Evolutionary conservation across 176 grass and related monocot species (phyloP).

Genomic region (Eragrostis nindensis): DNA sequence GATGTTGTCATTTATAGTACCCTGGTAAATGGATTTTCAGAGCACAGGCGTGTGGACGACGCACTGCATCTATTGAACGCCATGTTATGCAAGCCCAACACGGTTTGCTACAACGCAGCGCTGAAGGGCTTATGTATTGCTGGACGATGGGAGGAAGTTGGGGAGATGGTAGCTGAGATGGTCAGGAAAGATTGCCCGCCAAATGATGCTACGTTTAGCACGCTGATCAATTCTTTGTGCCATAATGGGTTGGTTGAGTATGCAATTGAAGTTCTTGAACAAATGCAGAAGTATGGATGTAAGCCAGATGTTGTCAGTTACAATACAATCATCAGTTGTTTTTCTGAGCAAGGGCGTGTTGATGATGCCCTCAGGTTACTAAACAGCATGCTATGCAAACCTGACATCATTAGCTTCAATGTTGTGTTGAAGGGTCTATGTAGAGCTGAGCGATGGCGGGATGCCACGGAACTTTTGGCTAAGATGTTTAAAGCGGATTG

Average conservation of each 20-base stretch:
- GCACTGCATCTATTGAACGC: conserved; percentile 38
- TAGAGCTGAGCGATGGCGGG: conserved; percentile 47
- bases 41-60: conserved; percentile 33
- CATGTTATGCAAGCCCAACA: conserved; percentile 54
- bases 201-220: conserved; percentile 56
- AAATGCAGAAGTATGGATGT: conserved; percentile 49
- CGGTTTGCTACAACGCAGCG: conserved; percentile 49
- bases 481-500: conserved; percentile 43
- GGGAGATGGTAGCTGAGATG: conserved; percentile 47
- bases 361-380: conserved; percentile 52
- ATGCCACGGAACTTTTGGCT: conserved; percentile 39
- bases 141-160: conserved; percentile 43
- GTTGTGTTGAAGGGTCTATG: conserved; percentile 52
- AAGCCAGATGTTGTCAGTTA: conserved; percentile 45
- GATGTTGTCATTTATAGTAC: conserved; percentile 57
- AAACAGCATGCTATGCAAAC: conserved; percentile 44
- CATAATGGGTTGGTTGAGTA: conserved; percentile 34
- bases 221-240: conserved; percentile 47
- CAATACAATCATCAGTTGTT: conserved; percentile 38
- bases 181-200: conserved; percentile 44
- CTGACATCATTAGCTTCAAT: conserved; percentile 47
- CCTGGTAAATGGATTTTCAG: conserved; percentile 49
- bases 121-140: conserved; percentile 53
- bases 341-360: conserved; percentile 43
- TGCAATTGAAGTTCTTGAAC: conserved; percentile 45